A percentile compares a stretch with the other conserved stretches of the same genome.
These are phyloP conservation scores for Lyophyllum shimeji DNA, from an alignment of 768 basidiomycete species.

Conservation along the genomic window DNA sequence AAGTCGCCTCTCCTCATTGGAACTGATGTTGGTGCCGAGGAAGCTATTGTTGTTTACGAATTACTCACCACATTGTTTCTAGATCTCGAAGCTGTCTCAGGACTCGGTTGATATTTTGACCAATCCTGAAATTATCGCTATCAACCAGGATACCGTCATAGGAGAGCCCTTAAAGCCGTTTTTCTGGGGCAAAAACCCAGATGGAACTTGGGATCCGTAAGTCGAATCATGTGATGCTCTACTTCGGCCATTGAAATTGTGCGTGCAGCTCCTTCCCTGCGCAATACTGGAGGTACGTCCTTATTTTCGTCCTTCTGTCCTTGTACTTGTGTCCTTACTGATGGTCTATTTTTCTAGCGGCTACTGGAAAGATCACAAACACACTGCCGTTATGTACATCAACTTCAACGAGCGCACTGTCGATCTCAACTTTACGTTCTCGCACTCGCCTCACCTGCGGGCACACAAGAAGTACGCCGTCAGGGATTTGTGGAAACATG, in stretches of 20 bases:
- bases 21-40: constrained; percentile 35
- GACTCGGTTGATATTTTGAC: constrained; percentile 43
- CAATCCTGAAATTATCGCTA: constrained; percentile 54
- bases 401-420: constrained; percentile 28
- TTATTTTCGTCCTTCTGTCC: not conserved
- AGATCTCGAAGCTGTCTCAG: constrained; percentile 24
- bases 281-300: constrained; percentile 49
- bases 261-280: constrained; percentile 46
- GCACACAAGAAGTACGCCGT: constrained; percentile 25
- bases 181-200: constrained; percentile 57
- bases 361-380: constrained; percentile 24
- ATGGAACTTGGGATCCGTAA: constrained; percentile 28
- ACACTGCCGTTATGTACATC: constrained; percentile 29
- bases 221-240: not conserved
- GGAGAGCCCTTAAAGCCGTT: constrained; percentile 53
- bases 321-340: not conserved
- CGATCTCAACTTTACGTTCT: constrained; percentile 27
- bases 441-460: constrained; percentile 26
- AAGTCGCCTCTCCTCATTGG: constrained; percentile 55
- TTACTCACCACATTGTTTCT: not conserved
- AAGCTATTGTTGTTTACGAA: not conserved
- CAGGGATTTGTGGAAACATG: constrained; percentile 27
- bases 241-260: constrained; percentile 33
- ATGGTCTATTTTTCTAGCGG: constrained; percentile 13
- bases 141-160: constrained; percentile 51